Evolutionary conservation across 306 rosid genomes (phyloP).

Genomic region (Vicia sativa): DNA sequence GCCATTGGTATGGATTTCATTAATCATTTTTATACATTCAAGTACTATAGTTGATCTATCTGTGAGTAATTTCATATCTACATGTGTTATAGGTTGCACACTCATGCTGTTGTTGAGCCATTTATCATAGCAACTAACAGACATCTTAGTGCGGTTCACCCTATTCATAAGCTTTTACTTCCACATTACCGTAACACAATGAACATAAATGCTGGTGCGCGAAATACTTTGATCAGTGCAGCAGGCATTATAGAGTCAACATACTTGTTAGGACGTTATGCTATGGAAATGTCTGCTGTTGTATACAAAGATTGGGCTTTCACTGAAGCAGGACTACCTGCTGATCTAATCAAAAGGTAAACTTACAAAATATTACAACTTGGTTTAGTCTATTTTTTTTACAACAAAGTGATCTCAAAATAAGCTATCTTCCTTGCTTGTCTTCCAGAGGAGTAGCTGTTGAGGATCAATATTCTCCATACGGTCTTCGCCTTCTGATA

Average conservation of each 20-base stretch:
- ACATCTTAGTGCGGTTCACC: constrained; percentile 49
- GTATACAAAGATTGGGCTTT: constrained; percentile 44
- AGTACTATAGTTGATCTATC: neutral
- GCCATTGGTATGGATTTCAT: constrained; percentile 56
- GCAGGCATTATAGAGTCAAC: constrained; percentile 44
- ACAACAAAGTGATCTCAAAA: neutral
- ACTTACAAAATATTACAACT: neutral
- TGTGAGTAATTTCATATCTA: neutral
- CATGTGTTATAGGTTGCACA: constrained; percentile 56
- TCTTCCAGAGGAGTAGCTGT: constrained; percentile 62
- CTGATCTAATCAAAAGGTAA: constrained; percentile 35
- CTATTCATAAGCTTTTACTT: constrained; percentile 40
- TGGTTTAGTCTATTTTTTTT: neutral
- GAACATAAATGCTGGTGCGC: constrained; percentile 43
- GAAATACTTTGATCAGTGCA: constrained; percentile 41
- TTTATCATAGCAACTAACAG: constrained; percentile 49
- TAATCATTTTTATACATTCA: neutral
- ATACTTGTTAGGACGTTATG: constrained; percentile 32
- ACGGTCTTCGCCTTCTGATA: constrained; percentile 59
- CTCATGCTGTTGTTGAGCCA: constrained; percentile 79
- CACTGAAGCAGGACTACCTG: constrained; percentile 40
- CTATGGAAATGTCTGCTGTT: constrained; percentile 42
- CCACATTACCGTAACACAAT: constrained; percentile 53
- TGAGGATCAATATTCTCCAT: constrained; percentile 48
- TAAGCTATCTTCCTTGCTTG: neutral